Base-by-base conservation (phyloP, 129 eudicot species). In the Heracleum sosnowskyi region DNA sequence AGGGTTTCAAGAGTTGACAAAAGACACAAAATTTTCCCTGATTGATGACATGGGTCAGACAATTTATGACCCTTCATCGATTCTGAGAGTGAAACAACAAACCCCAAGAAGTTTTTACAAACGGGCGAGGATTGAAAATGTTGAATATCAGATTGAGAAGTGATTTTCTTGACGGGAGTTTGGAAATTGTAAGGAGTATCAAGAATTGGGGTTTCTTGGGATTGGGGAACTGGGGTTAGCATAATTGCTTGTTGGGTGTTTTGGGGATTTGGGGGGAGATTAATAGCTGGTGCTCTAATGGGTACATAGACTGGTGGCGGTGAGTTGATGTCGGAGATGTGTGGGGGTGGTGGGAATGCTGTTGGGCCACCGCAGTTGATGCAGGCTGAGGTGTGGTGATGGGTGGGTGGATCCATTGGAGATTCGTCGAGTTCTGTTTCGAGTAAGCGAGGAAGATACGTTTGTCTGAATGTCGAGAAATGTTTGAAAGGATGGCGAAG, bases 321-420 rank as follows among this genome's bases (percentile, higher is more conserved):
- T 69, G 88, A 83, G 29, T 80, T 72, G 68, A 83, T 83, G 55
- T 87, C 82, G 80, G 80, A 53, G 62, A 53, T 53, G 62, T 53
- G 81, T 11, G 89, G 89, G 0, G 96, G 93, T 1, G 98, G 97
- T 4, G 93, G 93, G 82, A 41, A 81, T 47, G 87, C 29, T 77
- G 98, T 91, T 22, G 96, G 88, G 42, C 91, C 92, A 62, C 98
- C 98, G 86, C 98, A 94, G 86, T 90, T 91, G 79, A 81, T 76
- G 87, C 98, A 94, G 82, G 87, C 68, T 26, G 84, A 7, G 82
- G 81, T 16, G 80, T 77, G 75, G 76, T 84, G 47, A 64, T 80
- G 76, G 40, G 40, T 37, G 40, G 62, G n/a, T n/a, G 78, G 35
- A n/a, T 79, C 82, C 82, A 79, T 79, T 7, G 69, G 57, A 13